A percentile compares a stretch with the other conserved stretches of the same genome.
These are phyloP conservation scores for Sechiopsis laciniata DNA, from an alignment of 306 rosid species.

Conservation along the genomic window DNA sequence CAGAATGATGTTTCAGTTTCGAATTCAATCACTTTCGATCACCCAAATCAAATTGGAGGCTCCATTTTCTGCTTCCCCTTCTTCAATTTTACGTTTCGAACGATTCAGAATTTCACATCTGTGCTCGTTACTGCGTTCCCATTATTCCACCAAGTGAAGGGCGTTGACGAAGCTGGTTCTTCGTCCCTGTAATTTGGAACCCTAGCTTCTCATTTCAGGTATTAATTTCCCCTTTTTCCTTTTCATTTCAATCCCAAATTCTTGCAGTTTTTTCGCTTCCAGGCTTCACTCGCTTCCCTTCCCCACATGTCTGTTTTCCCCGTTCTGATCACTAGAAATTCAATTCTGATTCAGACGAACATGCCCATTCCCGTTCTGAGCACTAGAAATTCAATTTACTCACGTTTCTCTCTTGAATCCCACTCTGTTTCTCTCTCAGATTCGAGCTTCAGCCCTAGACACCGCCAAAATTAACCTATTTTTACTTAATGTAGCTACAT, in stretches of 20 bases:
- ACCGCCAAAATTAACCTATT: neutral
- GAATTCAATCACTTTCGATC: neutral
- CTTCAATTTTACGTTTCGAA: neutral
- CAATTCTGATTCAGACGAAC: neutral
- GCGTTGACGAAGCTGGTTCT: conserved; percentile 15
- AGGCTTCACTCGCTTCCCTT: neutral
- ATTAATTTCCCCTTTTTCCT: neutral
- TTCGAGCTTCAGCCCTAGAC: conserved; percentile 3
- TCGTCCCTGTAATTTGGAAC: neutral
- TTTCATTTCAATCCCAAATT: neutral
- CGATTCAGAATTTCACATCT: conserved; percentile 11
- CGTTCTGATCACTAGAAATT: neutral
- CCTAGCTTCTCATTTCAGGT: conserved; percentile 17
- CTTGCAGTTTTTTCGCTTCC: conserved; percentile 6
- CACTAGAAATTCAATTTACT: too few relatives aligned
- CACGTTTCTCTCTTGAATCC: neutral
- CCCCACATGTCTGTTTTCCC: neutral
- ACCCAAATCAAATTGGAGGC: neutral
- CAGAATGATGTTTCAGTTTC: neutral
- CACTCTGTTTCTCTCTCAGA: neutral
- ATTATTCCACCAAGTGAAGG: neutral
- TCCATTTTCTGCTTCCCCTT: conserved; percentile 9
- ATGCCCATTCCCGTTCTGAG: neutral
- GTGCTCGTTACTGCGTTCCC: neutral
- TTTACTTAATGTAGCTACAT: too few relatives aligned